Conservation (phyloP, 192 early-diverging fungal genomes). For the Geranomyces michiganensis region DNA sequence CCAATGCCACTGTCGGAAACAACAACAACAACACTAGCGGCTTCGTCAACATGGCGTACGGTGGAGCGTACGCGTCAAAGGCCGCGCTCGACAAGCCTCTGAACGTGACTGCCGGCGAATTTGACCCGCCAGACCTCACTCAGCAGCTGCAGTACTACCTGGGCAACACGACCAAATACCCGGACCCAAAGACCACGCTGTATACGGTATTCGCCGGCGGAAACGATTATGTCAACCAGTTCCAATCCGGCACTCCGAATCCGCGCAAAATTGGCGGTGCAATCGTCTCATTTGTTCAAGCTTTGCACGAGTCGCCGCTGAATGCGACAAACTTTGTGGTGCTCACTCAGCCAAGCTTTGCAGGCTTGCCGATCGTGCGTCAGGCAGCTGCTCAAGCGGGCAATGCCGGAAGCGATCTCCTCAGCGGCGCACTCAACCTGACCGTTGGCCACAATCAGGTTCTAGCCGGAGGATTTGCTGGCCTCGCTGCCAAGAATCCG, state of each 20-base stretch:
- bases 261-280: not conserved
- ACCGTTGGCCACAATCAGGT: not conserved
- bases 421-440: not conserved
- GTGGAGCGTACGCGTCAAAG: not conserved
- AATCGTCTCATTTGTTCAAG: conserved; percentile 13
- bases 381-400: not conserved
- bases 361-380: not conserved
- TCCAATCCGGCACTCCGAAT: not conserved
- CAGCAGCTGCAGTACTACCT: not conserved
- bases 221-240: conserved; percentile 15
- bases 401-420: not conserved
- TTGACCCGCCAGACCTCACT: not conserved
- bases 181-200: conserved; percentile 9
- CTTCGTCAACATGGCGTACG: not conserved
- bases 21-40: not conserved
- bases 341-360: not conserved
- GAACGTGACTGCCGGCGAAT: not conserved
- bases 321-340: conserved; percentile 1
- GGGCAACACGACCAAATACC: not conserved
- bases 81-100: not conserved
- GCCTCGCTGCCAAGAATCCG: not conserved
- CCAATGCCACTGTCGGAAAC: conserved; percentile 10
- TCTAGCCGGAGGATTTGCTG: not conserved
- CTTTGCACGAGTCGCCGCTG: not conserved
- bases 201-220: conserved; percentile 16